Evolutionary conservation across 192 early-diverging fungal genomes (phyloP), one percentile per base, ranked within the genome.

Genomic region (Phycomyces blakesleeanus): DNA sequence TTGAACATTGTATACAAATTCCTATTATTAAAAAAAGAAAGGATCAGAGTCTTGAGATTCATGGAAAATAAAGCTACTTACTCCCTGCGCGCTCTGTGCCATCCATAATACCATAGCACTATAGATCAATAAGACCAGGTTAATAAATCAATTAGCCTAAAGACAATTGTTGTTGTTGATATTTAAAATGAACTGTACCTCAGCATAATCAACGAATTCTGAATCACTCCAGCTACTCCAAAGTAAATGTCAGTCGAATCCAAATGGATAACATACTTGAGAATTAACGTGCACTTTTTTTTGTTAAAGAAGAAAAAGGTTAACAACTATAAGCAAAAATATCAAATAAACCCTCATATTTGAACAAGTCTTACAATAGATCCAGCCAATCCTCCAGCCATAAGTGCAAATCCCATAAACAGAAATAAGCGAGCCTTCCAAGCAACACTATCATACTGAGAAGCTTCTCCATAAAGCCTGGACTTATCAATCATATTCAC

Each of bases 301-400:
- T n/a, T n/a, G n/a, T n/a, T n/a, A n/a, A n/a, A n/a, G n/a, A 63
- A 41, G 54, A 96, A 73, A 44, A 94, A 79, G 0, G 92, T 87
- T n/a, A 47, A 11, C 44, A 3, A n/a, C 12, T 18, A 12, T 3
- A 2, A 18, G 15, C 44, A 2, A 47, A 47, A 18, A 47, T 12
- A 34, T 5, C 29, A 2, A 47, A 47, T 2, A 2, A 18, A 14
- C 18, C 44, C 3, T 47, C 11, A n/a, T 47, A 6, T 11, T 38
- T 26, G 15, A 15, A 1, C 11, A 3, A 56, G 22, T n/a, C 79
- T 56, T 76, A 83, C 83, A 51, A 75, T 47, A 26, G 83, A 81
- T 57, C 83, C 81, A 16, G 81, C 83, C 53, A 85, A 69, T n/a
- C 83, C 83, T 59, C 79, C 79, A 14, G 79, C 83, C 68, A 85